These are phyloP conservation scores for Arbutus unedo DNA, from an alignment of 148 eudicot genomes.

Conservation along the genomic window DNA sequence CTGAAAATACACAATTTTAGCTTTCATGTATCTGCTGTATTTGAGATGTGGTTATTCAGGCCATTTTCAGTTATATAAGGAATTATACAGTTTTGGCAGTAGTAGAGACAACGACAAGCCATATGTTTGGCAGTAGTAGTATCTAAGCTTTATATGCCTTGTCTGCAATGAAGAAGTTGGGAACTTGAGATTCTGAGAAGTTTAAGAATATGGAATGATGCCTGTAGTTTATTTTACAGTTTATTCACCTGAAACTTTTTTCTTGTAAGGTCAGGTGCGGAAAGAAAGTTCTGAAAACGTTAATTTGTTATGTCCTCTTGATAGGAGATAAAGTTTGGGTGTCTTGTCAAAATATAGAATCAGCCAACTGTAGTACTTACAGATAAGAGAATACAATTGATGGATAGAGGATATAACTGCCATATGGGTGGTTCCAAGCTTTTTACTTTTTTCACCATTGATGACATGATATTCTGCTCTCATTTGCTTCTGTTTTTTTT, in stretches of 20 bases:
- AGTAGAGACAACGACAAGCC: not conserved
- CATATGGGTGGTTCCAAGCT: not conserved
- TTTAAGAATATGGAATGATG: not conserved
- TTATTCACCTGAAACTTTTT: not conserved
- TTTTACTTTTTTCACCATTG: not conserved
- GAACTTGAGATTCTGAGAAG: not conserved
- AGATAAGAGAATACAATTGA: not conserved
- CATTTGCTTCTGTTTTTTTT: not conserved
- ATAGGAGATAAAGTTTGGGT: not conserved
- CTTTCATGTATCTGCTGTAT: not conserved
- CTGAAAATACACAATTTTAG: not conserved
- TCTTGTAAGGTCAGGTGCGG: not conserved
- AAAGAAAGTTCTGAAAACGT: not conserved
- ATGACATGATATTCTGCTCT: not conserved
- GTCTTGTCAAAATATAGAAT: slow-evolving; percentile 1
- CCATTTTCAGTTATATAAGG: not conserved
- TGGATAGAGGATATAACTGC: not conserved
- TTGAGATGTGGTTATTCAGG: not conserved
- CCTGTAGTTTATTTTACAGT: not conserved
- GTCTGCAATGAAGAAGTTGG: not conserved
- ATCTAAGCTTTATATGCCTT: not conserved
- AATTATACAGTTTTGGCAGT: not conserved
- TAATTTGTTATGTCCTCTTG: not conserved
- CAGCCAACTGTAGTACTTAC: not conserved
- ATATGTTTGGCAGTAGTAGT: not conserved